Evolutionary conservation across 352 stramenopile genomes (phyloP).

Genomic region (Pythium biforme): DNA sequence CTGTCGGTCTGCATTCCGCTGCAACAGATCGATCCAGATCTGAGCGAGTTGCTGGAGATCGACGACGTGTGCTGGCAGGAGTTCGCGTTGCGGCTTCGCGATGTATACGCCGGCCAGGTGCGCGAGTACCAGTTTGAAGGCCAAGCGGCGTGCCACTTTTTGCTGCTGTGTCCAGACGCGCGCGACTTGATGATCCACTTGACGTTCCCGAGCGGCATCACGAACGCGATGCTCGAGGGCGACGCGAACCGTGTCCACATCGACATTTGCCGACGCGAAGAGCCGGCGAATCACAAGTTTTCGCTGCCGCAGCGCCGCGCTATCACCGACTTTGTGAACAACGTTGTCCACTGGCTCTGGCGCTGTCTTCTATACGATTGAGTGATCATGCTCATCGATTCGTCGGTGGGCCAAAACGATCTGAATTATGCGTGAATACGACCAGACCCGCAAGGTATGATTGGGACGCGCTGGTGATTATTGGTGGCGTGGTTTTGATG

Average conservation of each 20-base stretch:
- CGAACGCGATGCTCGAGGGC: slow-evolving; percentile 11
- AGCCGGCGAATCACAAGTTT: slow-evolving; percentile 75
- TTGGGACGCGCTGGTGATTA: not conserved
- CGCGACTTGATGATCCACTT: slow-evolving; percentile 89
- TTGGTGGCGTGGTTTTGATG: not conserved
- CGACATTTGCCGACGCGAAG: slow-evolving; percentile 85
- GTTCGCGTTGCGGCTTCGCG: slow-evolving; percentile 65
- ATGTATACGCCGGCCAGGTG: slow-evolving; percentile 77
- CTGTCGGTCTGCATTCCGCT: slow-evolving; percentile 82
- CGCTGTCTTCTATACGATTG: slow-evolving; percentile 83
- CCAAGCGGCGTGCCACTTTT: slow-evolving; percentile 68
- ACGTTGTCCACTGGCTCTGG: slow-evolving; percentile 88
- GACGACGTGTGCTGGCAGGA: slow-evolving; percentile 78
- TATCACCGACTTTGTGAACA: slow-evolving; percentile 87
- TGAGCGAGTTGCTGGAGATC: slow-evolving; percentile 66
- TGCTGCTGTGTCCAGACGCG: slow-evolving; percentile 79
- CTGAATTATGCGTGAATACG: not conserved
- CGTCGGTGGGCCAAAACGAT: not conserved
- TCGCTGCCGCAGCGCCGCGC: slow-evolving; percentile 78
- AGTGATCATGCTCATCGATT: slow-evolving; percentile 13
- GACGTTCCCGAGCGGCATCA: slow-evolving; percentile 48
- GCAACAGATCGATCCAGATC: slow-evolving; percentile 67
- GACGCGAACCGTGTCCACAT: slow-evolving; percentile 42
- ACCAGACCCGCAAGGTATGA: not conserved
- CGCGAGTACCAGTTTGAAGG: slow-evolving; percentile 85